phyloP scores from a whole-genome alignment of 768 basidiomycete species.

The Termitomyces sp. region DNA sequence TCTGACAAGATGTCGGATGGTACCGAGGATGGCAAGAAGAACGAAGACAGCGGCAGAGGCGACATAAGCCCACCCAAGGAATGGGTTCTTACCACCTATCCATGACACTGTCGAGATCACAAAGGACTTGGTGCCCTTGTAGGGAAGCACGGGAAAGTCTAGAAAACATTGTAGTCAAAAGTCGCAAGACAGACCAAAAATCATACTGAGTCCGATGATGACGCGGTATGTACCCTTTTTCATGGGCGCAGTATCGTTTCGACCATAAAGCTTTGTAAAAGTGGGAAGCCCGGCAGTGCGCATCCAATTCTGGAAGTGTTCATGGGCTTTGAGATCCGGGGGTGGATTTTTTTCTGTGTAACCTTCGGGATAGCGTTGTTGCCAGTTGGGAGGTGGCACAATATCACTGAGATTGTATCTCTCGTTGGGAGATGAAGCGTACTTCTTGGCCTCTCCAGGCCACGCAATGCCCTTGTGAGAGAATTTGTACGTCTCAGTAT shows the following conservation, averaged over 20 bases:
- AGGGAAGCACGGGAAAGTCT: conserved; percentile 93
- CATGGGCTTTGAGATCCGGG: conserved; percentile 70
- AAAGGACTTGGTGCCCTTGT: conserved; percentile 92
- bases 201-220: conserved; percentile 76
- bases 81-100: conserved; percentile 98
- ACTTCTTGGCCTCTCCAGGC: conserved; percentile 93
- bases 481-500: conserved; percentile 59
- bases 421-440: conserved; percentile 52
- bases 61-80: conserved; percentile 98
- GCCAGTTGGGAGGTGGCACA: conserved; percentile 94
- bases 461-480: conserved; percentile 85
- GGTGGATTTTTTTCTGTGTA: conserved; percentile 61
- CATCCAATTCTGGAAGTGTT: conserved; percentile 99
- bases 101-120: conserved; percentile 97
- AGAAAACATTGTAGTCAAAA: conserved; percentile 9
- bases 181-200: background rate
- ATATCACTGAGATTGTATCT: conserved; percentile 48
- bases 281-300: conserved; percentile 95
- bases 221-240: conserved; percentile 70
- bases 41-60: conserved; percentile 85
- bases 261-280: conserved; percentile 90
- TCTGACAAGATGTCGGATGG: conserved; percentile 88
- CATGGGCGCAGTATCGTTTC: conserved; percentile 80
- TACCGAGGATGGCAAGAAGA: conserved; percentile 79
- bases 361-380: conserved; percentile 57